Conservation (phyloP, 75 land plant genomes). For the Ceratopteris richardii region DNA sequence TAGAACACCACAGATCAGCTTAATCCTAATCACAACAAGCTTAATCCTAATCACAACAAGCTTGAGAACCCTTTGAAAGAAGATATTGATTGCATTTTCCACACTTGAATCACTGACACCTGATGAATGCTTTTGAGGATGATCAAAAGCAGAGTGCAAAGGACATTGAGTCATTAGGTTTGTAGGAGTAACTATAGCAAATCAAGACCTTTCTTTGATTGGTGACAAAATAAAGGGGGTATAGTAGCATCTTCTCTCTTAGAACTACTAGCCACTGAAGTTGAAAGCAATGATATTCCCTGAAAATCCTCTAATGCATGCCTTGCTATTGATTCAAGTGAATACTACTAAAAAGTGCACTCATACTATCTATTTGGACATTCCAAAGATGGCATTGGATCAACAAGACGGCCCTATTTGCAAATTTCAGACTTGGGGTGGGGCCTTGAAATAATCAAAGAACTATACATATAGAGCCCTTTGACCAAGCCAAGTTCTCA, state of each 20-base stretch:
- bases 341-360: too few relatives aligned
- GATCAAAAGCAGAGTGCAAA: slow-evolving; percentile 90
- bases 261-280: too few relatives aligned
- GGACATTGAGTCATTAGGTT: slow-evolving; percentile 41
- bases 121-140: slow-evolving; percentile 70
- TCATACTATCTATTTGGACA: not conserved
- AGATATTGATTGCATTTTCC: slow-evolving; percentile 72
- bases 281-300: too few relatives aligned
- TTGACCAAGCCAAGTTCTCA: slow-evolving; percentile 32
- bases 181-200: slow-evolving; percentile 32
- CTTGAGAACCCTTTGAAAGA: slow-evolving; percentile 78
- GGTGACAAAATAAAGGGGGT: slow-evolving; percentile 47
- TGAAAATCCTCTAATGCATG: not conserved
- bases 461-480: slow-evolving; percentile 35
- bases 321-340: not conserved
- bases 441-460: slow-evolving; percentile 26
- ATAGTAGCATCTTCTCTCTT: too few relatives aligned
- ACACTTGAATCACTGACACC: slow-evolving; percentile 91
- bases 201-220: slow-evolving; percentile 61
- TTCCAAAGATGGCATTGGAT: slow-evolving; percentile 33
- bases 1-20: slow-evolving; percentile 62
- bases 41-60: too few relatives aligned
- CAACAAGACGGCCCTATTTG: slow-evolving; percentile 19
- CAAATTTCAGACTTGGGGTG: slow-evolving; percentile 14
- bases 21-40: slow-evolving; percentile 90